Base-by-base conservation (phyloP, 768 basidiomycete genomes). In the Suillus subaureus region DNA sequence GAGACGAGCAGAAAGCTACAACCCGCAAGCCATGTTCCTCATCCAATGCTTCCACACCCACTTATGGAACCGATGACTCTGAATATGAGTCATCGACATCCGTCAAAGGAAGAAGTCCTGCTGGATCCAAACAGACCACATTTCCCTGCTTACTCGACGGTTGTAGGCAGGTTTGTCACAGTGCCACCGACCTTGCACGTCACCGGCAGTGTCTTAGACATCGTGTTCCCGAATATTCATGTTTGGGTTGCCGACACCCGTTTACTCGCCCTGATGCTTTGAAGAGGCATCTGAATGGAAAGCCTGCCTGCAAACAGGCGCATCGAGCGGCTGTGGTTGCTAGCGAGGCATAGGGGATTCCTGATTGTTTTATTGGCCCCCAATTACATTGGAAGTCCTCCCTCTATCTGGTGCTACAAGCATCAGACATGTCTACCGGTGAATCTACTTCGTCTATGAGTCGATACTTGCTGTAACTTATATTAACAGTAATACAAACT, bases 261-360 rank as follows among this genome's bases (percentile, higher is more conserved):
- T 77, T 75, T 64, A 75, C 77, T 49, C 72, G 75, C 40, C 18
- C 64, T 12, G 77, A 77, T 68, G 77, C 72, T 8, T 66, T 78
- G 65, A 77, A 78, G 72, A 69, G 75, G 68, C 75, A 77, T 61
- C 71, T 77, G 18, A 75, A 70, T 60, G 68, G 66, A 66, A 75
- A 74, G 68, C 70, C 62, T 1, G 60, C 64, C 35, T 78, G 75
- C 67, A 77, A 71, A 68, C 70, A 28, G 61, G 55, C n/a, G 13
- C 75, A 75, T 39, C 62, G 61, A 43, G 62, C 67, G 23, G 75
- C 69, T 56, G 16, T 64, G 18, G 31, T 63, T 33, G 56, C 55
- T n/a, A 23, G 3, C 21, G 43, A 45, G 18, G n/a, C 31, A 33
- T 31, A 42, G 52, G 39, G 21, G 18, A 23, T 35, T 56, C 35